These are phyloP conservation scores for Trifolium pratense DNA, from an alignment of 306 rosid species.

Conservation along the genomic window DNA sequence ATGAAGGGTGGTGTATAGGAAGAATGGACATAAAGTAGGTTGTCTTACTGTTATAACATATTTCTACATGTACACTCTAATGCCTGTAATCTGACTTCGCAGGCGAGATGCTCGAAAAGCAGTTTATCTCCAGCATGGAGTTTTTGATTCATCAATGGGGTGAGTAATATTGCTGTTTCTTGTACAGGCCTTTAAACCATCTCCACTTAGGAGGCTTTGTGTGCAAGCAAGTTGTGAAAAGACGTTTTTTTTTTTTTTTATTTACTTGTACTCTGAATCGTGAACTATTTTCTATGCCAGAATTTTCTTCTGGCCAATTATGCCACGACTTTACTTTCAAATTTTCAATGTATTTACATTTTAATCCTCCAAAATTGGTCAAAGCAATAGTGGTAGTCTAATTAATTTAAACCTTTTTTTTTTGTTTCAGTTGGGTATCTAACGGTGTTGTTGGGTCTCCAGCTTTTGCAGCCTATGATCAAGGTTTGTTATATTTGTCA, in stretches of 20 bases:
- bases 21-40: slow-evolving; percentile 2
- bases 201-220: not conserved
- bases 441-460: slow-evolving; percentile 98
- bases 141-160: slow-evolving; percentile 97
- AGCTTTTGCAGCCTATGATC: slow-evolving; percentile 97
- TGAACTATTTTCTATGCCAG: slow-evolving; percentile 6
- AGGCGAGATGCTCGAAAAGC: slow-evolving; percentile 92
- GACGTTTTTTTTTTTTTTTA: not conserved
- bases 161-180: slow-evolving; percentile 52
- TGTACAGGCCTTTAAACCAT: slow-evolving; percentile 13
- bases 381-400: slow-evolving; percentile 23
- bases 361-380: not conserved
- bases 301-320: slow-evolving; percentile 3
- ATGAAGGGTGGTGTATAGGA: slow-evolving; percentile 1
- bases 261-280: not conserved
- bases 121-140: slow-evolving; percentile 92
- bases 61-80: slow-evolving; percentile 36
- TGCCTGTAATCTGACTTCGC: slow-evolving; percentile 49
- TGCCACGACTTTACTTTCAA: not conserved
- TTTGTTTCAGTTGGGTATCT: slow-evolving; percentile 82
- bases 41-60: slow-evolving; percentile 12
- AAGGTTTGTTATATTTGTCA: slow-evolving; percentile 61
- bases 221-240: not conserved
- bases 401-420: slow-evolving; percentile 12
- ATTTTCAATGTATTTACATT: slow-evolving; percentile 2